phyloP scores from a whole-genome alignment of 768 basidiomycete species.

The Auricularia sp. region DNA sequence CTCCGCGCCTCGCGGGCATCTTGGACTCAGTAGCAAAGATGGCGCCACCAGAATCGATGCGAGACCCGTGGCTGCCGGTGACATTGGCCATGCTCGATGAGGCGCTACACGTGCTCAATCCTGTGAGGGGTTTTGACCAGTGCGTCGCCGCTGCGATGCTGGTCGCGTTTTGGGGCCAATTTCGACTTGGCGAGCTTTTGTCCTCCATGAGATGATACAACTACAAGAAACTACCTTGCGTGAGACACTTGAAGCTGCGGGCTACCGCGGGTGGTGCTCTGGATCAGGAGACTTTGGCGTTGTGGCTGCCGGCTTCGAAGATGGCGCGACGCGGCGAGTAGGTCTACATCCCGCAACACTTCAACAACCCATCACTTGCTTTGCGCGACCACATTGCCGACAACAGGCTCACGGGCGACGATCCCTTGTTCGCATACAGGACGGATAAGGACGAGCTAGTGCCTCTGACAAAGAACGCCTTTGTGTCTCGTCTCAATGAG shows the following conservation, averaged over 20 bases:
- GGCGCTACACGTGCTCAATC: too few relatives aligned
- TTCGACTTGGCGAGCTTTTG: too few relatives aligned
- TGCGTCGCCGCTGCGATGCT: too few relatives aligned
- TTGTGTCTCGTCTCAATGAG: neutral
- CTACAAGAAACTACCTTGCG: too few relatives aligned
- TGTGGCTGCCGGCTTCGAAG: neutral
- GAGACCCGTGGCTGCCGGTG: constrained; percentile 20
- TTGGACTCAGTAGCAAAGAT: neutral
- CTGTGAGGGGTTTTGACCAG: too few relatives aligned
- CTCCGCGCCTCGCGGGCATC: neutral
- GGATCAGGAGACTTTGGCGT: neutral
- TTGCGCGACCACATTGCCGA: neutral
- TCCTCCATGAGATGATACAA: too few relatives aligned
- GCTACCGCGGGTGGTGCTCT: neutral
- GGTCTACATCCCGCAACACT: neutral
- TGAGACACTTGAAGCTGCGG: neutral
- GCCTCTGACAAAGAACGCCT: neutral
- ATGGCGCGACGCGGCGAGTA: neutral
- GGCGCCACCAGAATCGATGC: neutral
- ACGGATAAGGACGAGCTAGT: neutral
- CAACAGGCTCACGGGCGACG: neutral
- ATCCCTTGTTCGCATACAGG: neutral
- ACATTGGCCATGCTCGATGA: constrained; percentile 9
- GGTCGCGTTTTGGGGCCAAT: too few relatives aligned
- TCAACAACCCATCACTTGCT: neutral